A percentile compares a stretch with the other conserved stretches of the same genome.
Evolutionary conservation across 2,329 filamentous ascomycete genomes (phyloP).

Genomic region (Metarhizium robertsii): DNA sequence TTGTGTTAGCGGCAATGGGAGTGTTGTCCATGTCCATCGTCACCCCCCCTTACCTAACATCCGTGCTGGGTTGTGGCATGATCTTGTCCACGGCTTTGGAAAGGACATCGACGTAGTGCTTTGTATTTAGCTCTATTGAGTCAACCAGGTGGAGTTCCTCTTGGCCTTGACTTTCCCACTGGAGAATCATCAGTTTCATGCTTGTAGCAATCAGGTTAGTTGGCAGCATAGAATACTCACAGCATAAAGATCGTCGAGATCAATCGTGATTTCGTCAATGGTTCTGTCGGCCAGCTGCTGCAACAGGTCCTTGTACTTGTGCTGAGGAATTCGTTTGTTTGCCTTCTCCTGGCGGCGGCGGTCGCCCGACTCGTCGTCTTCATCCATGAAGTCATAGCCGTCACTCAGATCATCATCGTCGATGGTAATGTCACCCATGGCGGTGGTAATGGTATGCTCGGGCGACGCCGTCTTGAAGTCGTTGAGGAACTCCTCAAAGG

Average conservation of each 20-base stretch:
- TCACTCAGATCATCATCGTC: conserved; percentile 81
- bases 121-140: conserved; percentile 82
- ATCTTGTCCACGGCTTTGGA: conserved; percentile 80
- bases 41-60: conserved; percentile 56
- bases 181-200: background rate
- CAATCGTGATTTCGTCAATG: conserved; percentile 69
- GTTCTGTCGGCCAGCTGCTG: conserved; percentile 80
- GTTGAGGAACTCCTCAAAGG: conserved; percentile 80
- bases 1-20: background rate
- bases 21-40: background rate
- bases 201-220: background rate
- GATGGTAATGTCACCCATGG: conserved; percentile 75
- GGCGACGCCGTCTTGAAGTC: conserved; percentile 72
- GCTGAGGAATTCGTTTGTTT: conserved; percentile 47
- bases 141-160: conserved; percentile 65
- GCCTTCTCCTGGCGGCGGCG: conserved; percentile 40
- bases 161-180: conserved; percentile 68
- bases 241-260: conserved; percentile 75
- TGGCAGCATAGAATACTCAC: conserved; percentile 35
- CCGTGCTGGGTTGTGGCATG: conserved; percentile 68
- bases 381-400: conserved; percentile 89
- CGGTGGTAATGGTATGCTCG: conserved; percentile 64
- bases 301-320: conserved; percentile 83
- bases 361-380: conserved; percentile 53
- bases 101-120: conserved; percentile 90